Evolutionary conservation across 2,329 filamentous ascomycete genomes (phyloP), one percentile per base, ranked within the genome.

Genomic region (Orbilia ellipsospora): DNA sequence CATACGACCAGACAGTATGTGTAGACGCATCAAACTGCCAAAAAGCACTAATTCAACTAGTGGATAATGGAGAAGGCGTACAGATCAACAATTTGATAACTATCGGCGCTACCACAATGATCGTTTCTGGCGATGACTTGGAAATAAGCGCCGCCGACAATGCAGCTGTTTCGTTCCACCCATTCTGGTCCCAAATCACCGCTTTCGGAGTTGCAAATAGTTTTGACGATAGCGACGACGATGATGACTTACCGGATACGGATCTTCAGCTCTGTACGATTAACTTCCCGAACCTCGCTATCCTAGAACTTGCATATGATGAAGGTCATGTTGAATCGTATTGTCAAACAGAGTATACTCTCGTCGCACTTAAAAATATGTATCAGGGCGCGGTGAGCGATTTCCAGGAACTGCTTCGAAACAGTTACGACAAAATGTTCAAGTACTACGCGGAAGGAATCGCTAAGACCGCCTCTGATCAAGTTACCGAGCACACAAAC

Each of bases 371-470:
- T n/a, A 57, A 57, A 16, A 57, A 18, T 4, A 16, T 42, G 6
- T 42, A 57, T 31, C 28, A 57, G 4, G 12, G n/a, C 28, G 28
- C 54, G 6, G 40, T 57, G 1, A 42, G 5, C 2, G 12, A 8
- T 10, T 57, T n/a, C 18, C 15, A 57, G 4, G 18, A 3, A 1
- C 31, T 57, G 6, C 15, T 42, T 12, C 40, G 57, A n/a, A 60
- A 72, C 45, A 77, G 77, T 16, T 80, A 80, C 67, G 80, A 80
- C 68, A 44, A 77, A 7, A 80, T 78, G 31, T 80, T 80, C 77
- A 51, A 67, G 7, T 67, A 55, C 1, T 80, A 78, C 20, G 62
- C 78, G 7, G 20, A 74, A 18, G 74, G 67, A 1, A 57, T 79
- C 28, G 68, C 60, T 20, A 26, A 65, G 7, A 52, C 61, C 50